Conservation (phyloP, 1,139 yeast genomes). For the Taiozyma sp. region DNA sequence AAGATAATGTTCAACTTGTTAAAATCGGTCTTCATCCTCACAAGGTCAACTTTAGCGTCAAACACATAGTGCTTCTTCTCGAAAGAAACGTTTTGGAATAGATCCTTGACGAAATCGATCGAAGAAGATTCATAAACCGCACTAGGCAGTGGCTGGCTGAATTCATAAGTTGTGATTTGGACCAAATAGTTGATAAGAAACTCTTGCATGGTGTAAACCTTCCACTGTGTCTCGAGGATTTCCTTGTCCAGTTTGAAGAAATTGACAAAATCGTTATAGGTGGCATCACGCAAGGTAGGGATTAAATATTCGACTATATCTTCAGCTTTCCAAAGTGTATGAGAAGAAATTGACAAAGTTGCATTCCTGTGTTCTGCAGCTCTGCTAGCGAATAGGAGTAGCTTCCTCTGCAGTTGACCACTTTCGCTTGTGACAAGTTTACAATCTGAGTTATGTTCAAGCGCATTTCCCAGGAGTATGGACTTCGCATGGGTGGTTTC, state of each 20-base stretch:
- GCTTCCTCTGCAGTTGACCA: conserved; percentile 10
- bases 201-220: conserved; percentile 2
- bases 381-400: conserved; percentile 8
- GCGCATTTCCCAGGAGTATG: conserved; percentile 1
- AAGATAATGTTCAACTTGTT: conserved; percentile 9
- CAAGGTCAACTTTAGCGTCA: conserved; percentile 1
- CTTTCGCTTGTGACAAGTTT: conserved; percentile 10
- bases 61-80: conserved; percentile 7
- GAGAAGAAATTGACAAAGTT: not conserved
- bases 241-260: conserved; percentile 5
- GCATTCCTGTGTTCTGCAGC: conserved; percentile 3
- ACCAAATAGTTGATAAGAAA: conserved; percentile 3
- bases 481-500: conserved; percentile 16
- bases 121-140: not conserved
- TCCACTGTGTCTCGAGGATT: conserved; percentile 12
- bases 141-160: not conserved
- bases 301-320: not conserved
- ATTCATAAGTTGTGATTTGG: conserved; percentile 6
- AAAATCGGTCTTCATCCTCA: conserved; percentile 9
- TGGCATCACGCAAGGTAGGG: not conserved
- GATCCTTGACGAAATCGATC: not conserved
- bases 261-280: conserved; percentile 1
- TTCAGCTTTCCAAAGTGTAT: not conserved
- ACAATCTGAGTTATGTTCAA: not conserved
- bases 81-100: conserved; percentile 13